Evolutionary conservation across 768 basidiomycete species (phyloP), one percentile per base, ranked within the genome.

Genomic region (Auriscalpium orientale): DNA sequence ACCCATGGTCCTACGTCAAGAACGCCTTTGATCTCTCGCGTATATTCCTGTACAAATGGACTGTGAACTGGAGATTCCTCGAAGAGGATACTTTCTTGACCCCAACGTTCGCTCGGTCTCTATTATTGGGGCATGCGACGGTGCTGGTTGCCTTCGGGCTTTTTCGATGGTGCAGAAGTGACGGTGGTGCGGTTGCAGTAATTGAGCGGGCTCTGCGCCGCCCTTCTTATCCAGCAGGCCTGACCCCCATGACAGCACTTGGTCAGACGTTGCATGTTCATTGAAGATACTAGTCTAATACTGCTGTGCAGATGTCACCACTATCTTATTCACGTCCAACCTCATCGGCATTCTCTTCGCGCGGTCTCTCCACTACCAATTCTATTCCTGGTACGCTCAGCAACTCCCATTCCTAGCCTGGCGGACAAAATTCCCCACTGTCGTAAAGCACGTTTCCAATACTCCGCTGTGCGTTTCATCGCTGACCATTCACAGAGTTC

Each of bases 301-400:
- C 46, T 59, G 37, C 18, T 33, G 46, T 40, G 21, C 64, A 95
- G 95, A 89, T 64, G 77, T 88, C 51, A 79, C 84, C 18, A 89
- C 88, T 1, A 77, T 93, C 21, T 76, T 98, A 6, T 92, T 91
- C 74, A 95, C 91, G 1, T 89, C 89, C 15, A 98, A 98, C 66
- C 68, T 98, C 40, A 85, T 97, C 52, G 97, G 97, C 16, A 87
- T 98, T 37, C 59, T 90, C 8, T 97, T 91, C 67, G 91, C 97
- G 20, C 83, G 97, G 18, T 98, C 95, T 10, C 73, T 99, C 46
- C 97, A 99, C 67, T 98, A 98, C 67, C 97, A 99, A 63, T 99
- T 99, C 71, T 97, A 97, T 69, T 85, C 90, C 6, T 99, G 97
- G 97, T 98, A 98, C 67, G 91, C 87, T 10, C 87, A 90, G 55